Percentiles rank a stretch among this genome's conserved stretches.
phyloP scores from a whole-genome alignment of 768 basidiomycete genomes.

The Lyophyllum shimeji region DNA sequence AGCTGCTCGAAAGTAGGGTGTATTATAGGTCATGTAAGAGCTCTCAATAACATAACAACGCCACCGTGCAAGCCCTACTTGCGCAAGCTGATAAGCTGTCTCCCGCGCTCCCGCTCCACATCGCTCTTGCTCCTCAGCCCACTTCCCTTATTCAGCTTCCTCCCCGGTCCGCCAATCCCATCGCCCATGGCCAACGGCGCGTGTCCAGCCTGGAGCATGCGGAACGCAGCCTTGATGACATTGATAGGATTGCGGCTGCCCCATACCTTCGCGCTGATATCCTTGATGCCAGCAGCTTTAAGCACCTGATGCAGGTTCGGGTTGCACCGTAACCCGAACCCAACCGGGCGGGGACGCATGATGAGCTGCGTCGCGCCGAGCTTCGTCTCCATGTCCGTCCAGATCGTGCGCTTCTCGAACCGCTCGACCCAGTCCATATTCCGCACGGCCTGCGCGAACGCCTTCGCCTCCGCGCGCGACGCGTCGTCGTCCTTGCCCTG shows the following conservation, averaged over 20 bases:
- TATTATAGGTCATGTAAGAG: slow-evolving; percentile 3
- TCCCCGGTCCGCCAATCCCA: slow-evolving; percentile 72
- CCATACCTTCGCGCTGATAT: slow-evolving; percentile 93
- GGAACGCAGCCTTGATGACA: slow-evolving; percentile 82
- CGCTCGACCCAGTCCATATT: slow-evolving; percentile 92
- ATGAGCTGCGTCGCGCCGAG: slow-evolving; percentile 81
- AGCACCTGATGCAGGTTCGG: slow-evolving; percentile 87
- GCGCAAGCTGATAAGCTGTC: slow-evolving; percentile 69
- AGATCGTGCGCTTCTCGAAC: slow-evolving; percentile 92
- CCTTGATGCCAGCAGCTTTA: slow-evolving; percentile 93
- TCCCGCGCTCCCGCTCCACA: slow-evolving; percentile 80
- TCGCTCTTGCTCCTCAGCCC: slow-evolving; percentile 69
- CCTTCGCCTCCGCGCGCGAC: slow-evolving; percentile 52
- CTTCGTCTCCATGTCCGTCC: slow-evolving; percentile 86
- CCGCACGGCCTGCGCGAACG: slow-evolving; percentile 69
- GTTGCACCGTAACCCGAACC: slow-evolving; percentile 90
- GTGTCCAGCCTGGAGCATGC: slow-evolving; percentile 84
- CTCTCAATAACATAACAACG: background rate
- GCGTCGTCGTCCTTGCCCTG: slow-evolving; percentile 72
- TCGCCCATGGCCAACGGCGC: slow-evolving; percentile 81
- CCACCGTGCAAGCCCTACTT: slow-evolving; percentile 30
- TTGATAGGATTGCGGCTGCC: slow-evolving; percentile 85
- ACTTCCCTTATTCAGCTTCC: slow-evolving; percentile 70
- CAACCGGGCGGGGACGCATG: slow-evolving; percentile 80
- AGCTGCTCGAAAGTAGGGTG: background rate